Conservation (phyloP, 2,329 filamentous ascomycete genomes). For the Dothidotthia symphoricarpi region DNA sequence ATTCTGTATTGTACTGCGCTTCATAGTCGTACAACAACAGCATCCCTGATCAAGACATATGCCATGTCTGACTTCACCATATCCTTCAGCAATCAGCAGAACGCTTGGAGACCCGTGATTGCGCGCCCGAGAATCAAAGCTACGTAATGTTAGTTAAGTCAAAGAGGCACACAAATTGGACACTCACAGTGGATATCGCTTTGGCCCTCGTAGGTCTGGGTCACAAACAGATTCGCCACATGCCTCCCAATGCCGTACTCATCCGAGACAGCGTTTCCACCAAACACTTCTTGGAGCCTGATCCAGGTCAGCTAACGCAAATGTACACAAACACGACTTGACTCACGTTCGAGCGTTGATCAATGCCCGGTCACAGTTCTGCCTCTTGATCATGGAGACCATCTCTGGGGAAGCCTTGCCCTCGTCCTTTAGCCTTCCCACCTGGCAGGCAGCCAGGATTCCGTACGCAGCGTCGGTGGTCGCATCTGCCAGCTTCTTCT, state of each 20-base stretch:
- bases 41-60: too few relatives aligned
- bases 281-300: slow-evolving; percentile 89
- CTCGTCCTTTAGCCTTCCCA: slow-evolving; percentile 88
- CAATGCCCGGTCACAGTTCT: slow-evolving; percentile 92
- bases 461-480: slow-evolving; percentile 88
- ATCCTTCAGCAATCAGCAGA: slow-evolving; percentile 54
- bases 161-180: background rate
- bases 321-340: background rate
- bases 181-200: slow-evolving; percentile 92
- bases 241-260: slow-evolving; percentile 95
- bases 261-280: slow-evolving; percentile 96
- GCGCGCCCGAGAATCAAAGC: slow-evolving; percentile 53
- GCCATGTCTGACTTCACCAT: background rate
- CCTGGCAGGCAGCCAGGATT: slow-evolving; percentile 84
- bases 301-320: slow-evolving; percentile 13
- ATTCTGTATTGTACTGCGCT: too few relatives aligned
- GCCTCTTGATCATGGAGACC: slow-evolving; percentile 94
- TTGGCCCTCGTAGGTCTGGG: slow-evolving; percentile 97
- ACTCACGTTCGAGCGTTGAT: slow-evolving; percentile 67
- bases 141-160: slow-evolving; percentile 35
- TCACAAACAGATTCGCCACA: slow-evolving; percentile 94
- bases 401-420: slow-evolving; percentile 88
- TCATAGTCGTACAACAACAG: too few relatives aligned
- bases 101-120: slow-evolving; percentile 71
- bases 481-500: slow-evolving; percentile 96